A percentile compares a stretch with the other conserved stretches of the same genome.
phyloP scores from a whole-genome alignment of 306 rosid genomes.

The Castanopsis chinensis region DNA sequence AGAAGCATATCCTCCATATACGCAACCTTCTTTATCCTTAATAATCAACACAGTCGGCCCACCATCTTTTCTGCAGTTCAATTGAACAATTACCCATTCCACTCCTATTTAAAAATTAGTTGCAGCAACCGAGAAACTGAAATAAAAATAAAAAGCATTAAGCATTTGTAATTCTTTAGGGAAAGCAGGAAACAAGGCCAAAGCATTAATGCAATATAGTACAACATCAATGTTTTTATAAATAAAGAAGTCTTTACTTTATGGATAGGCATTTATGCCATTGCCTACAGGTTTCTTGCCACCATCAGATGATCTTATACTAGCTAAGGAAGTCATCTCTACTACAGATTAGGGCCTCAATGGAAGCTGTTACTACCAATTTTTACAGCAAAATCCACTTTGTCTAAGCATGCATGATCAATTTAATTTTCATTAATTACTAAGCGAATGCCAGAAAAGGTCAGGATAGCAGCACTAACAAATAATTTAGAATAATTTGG shows the following conservation, averaged over 20 bases:
- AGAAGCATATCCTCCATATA: constrained; percentile 95
- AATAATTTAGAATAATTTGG: background rate
- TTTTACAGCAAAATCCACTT: background rate
- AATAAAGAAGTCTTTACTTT: background rate
- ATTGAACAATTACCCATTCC: constrained; percentile 32
- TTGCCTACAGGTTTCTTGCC: background rate
- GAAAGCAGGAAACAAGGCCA: background rate
- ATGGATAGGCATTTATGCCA: background rate
- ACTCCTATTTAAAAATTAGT: constrained; percentile 20
- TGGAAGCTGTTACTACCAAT: background rate
- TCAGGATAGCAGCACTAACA: background rate
- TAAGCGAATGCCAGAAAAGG: background rate
- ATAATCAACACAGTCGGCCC: constrained; percentile 81
- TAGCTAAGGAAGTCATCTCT: background rate
- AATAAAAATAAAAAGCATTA: constrained; percentile 15
- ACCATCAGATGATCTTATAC: background rate
- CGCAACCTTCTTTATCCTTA: constrained; percentile 72
- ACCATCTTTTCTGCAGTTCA: constrained; percentile 64
- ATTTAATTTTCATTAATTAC: background rate
- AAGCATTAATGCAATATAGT: background rate
- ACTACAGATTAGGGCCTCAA: background rate
- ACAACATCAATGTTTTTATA: background rate
- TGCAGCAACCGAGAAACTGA: constrained; percentile 21
- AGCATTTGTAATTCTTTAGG: background rate
- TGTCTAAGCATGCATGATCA: background rate